Percentiles rank a stretch among this genome's conserved stretches.
Evolutionary conservation across 2,329 filamentous ascomycete genomes (phyloP).

Genomic region (Leptographium flavum): DNA sequence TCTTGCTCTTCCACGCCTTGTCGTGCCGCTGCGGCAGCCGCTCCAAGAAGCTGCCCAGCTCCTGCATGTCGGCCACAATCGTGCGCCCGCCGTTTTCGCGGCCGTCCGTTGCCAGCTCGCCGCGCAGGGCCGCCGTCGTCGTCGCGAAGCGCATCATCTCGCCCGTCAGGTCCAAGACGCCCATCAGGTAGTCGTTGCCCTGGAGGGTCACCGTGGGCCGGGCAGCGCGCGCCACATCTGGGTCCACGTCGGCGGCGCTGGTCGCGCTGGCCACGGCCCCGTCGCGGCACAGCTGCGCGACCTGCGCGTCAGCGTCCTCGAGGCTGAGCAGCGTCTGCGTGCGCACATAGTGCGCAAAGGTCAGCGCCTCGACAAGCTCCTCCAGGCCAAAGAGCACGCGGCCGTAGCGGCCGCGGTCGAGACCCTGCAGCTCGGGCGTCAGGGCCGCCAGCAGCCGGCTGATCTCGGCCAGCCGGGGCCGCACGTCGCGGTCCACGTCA

Average conservation of each 20-base stretch:
- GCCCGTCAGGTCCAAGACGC: conserved; percentile 84
- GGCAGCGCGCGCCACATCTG: too few species aligned
- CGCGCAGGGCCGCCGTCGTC: conserved; percentile 66
- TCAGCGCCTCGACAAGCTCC: conserved; percentile 85
- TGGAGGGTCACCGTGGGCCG: conserved; percentile 43
- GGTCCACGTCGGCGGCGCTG: conserved; percentile 13
- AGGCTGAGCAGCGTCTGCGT: conserved; percentile 61
- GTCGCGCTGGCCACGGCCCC: too few species aligned
- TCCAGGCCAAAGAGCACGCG: conserved; percentile 74
- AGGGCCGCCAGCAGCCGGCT: conserved; percentile 52
- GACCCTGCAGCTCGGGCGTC: conserved; percentile 56
- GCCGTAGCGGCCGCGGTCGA: conserved; percentile 74
- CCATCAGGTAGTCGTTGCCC: conserved; percentile 75
- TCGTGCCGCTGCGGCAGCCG: conserved; percentile 46
- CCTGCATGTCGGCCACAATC: conserved; percentile 69
- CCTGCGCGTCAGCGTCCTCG: conserved; percentile 37
- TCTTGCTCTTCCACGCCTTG: conserved; percentile 58
- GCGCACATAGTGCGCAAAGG: conserved; percentile 77
- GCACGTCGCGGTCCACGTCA: conserved; percentile 56
- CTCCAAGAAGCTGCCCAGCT: conserved; percentile 64
- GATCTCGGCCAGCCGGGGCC: conserved; percentile 58
- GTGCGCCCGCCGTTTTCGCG: conserved; percentile 26
- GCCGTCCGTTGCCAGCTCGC: conserved; percentile 29
- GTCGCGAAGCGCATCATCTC: conserved; percentile 97
- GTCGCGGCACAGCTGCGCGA: conserved; percentile 23